Percentiles rank a stretch among this genome's conserved stretches.
These are phyloP conservation scores for Wallacemonas collosoma DNA, from an alignment of 208 protist species.

Conservation along the genomic window DNA sequence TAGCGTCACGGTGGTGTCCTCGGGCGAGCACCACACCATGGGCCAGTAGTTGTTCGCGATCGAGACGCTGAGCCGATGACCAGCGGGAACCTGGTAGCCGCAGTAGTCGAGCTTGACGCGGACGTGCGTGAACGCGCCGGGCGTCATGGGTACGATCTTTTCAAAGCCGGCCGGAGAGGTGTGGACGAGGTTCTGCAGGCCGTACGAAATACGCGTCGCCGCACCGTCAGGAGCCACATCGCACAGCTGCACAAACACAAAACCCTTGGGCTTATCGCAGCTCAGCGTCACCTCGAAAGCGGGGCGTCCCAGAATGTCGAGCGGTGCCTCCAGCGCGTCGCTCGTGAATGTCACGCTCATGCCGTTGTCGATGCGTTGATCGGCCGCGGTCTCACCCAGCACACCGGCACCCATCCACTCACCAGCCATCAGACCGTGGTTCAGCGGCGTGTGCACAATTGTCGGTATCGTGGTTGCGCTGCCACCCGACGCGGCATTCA, in stretches of 20 bases:
- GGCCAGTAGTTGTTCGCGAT: conserved; percentile 74
- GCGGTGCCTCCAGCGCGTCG: conserved; percentile 29
- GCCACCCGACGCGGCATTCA: conserved; percentile 9
- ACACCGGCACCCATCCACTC: conserved; percentile 72
- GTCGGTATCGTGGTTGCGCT: conserved; percentile 9
- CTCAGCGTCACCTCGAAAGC: conserved; percentile 44
- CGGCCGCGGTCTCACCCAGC: conserved; percentile 51
- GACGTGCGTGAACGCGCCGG: conserved; percentile 26
- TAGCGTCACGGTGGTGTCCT: conserved; percentile 51
- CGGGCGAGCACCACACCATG: conserved; percentile 62
- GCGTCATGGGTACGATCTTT: conserved; percentile 30
- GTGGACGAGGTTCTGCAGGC: conserved; percentile 57
- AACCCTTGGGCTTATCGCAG: conserved; percentile 56
- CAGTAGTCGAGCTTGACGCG: conserved; percentile 62
- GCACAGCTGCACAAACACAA: conserved; percentile 67
- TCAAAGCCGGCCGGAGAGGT: conserved; percentile 28
- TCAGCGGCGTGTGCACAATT: conserved; percentile 60
- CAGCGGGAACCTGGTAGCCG: conserved; percentile 51
- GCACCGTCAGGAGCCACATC: conserved; percentile 57
- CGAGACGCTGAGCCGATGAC: conserved; percentile 47
- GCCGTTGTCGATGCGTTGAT: conserved; percentile 73
- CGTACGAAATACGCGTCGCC: conserved; percentile 60
- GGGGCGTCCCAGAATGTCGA: conserved; percentile 49
- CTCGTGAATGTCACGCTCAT: conserved; percentile 52
- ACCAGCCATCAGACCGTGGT: conserved; percentile 54